Percentiles rank a stretch among this genome's conserved stretches.
phyloP scores from a whole-genome alignment of 164 flowering plant species.

The Santalum album region DNA sequence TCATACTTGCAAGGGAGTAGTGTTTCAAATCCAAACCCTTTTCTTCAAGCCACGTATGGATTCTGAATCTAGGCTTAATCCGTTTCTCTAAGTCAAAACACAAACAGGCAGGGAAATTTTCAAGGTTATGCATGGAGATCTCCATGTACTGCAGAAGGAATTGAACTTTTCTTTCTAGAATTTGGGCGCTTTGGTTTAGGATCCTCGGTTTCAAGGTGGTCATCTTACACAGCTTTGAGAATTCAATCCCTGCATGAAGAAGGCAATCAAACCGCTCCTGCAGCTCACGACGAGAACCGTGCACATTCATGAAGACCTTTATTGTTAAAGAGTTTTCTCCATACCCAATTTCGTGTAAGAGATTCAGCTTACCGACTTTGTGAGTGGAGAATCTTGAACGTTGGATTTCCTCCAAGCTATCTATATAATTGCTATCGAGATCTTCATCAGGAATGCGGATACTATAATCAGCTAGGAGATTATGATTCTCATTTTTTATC shows the following conservation, averaged over 20 bases:
- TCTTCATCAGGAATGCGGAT: conserved; percentile 23
- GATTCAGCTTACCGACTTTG: conserved; percentile 35
- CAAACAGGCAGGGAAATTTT: conserved; percentile 47
- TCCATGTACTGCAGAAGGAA: conserved; percentile 41
- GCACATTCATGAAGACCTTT: conserved; percentile 27
- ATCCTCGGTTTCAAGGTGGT: conserved; percentile 32
- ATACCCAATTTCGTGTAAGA: conserved; percentile 54
- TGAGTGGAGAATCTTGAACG: conserved; percentile 18
- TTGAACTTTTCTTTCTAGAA: conserved; percentile 32
- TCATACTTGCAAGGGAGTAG: conserved; percentile 40
- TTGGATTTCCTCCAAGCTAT: conserved; percentile 26
- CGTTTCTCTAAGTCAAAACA: conserved; percentile 50
- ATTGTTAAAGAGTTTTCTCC: conserved; percentile 50
- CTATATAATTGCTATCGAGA: conserved; percentile 21
- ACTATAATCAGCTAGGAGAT: conserved; percentile 27
- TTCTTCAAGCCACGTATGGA: conserved; percentile 49
- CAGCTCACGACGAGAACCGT: conserved; percentile 36
- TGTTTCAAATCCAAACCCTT: conserved; percentile 24
- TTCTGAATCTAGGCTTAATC: conserved; percentile 49
- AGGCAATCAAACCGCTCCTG: conserved; percentile 53
- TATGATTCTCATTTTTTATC: conserved; percentile 34
- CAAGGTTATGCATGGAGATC: conserved; percentile 30
- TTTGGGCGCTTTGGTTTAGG: conserved; percentile 41
- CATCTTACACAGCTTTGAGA: conserved; percentile 42
- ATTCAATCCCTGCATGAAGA: conserved; percentile 34